These are phyloP conservation scores for Podila horticola DNA, from an alignment of 192 early-diverging fungal genomes.

Conservation along the genomic window DNA sequence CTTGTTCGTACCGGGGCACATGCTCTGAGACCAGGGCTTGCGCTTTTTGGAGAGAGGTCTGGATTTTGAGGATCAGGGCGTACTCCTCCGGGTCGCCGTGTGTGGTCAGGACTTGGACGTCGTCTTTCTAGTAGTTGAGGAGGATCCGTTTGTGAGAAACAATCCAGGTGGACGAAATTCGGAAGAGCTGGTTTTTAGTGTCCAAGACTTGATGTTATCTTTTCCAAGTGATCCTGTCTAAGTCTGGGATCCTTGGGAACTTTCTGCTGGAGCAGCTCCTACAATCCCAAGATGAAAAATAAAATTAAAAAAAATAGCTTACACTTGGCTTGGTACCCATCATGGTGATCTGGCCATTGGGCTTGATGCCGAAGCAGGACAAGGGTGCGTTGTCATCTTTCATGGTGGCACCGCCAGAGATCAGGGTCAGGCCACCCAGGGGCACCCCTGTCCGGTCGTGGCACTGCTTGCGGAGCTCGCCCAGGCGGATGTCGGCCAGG, in stretches of 20 bases:
- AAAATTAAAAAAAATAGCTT: conserved; percentile 18
- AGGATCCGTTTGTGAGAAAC: too few species aligned
- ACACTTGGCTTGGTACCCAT: conserved; percentile 72
- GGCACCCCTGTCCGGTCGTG: conserved; percentile 43
- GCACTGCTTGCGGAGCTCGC: conserved; percentile 32
- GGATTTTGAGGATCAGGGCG: conserved; percentile 57
- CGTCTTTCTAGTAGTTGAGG: conserved; percentile 41
- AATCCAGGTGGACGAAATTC: too few species aligned
- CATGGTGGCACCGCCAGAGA: conserved; percentile 66
- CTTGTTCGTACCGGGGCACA: conserved; percentile 22
- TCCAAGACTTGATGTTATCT: too few species aligned
- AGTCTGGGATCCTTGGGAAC: too few species aligned
- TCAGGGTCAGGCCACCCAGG: conserved; percentile 36
- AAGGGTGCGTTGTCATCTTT: conserved; percentile 78
- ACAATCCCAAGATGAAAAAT: neutral
- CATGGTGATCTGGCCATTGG: conserved; percentile 79
- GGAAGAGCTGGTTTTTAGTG: too few species aligned
- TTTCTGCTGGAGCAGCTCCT: too few species aligned
- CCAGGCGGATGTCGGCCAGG: conserved; percentile 26
- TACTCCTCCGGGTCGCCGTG: conserved; percentile 64
- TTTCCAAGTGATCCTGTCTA: too few species aligned
- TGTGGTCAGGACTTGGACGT: conserved; percentile 45
- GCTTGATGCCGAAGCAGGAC: conserved; percentile 78
- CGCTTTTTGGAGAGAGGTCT: conserved; percentile 44
- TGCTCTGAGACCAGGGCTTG: conserved; percentile 29